Evolutionary conservation across 805 yeast species (phyloP).

Genomic region (Kuraishia piskuri): DNA sequence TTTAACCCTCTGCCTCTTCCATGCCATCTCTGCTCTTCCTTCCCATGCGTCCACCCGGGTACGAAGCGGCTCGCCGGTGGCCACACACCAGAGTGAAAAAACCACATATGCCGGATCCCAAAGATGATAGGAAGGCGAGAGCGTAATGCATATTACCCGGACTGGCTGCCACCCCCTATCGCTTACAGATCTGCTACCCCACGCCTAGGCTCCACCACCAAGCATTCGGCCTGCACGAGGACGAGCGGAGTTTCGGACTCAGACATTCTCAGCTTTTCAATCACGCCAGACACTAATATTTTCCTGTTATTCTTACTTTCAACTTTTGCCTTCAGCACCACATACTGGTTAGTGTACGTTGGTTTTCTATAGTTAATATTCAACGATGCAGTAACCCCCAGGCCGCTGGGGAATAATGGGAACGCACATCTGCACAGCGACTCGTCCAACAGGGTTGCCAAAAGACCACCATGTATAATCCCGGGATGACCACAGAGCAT

Average conservation of each 20-base stretch:
- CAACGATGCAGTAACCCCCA: slow-evolving; percentile 43
- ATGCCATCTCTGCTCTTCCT: neutral
- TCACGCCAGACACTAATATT: slow-evolving; percentile 1
- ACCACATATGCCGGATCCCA: neutral
- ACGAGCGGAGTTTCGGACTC: neutral
- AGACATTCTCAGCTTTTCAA: neutral
- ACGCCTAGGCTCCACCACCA: slow-evolving; percentile 3
- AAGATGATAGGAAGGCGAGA: neutral
- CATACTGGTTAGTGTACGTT: neutral
- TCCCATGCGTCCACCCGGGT: neutral
- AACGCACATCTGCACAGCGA: slow-evolving; percentile 43
- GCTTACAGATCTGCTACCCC: neutral
- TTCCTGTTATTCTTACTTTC: neutral
- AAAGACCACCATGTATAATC: slow-evolving; percentile 43
- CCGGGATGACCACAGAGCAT: slow-evolving; percentile 38
- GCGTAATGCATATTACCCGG: neutral
- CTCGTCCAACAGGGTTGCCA: slow-evolving; percentile 46
- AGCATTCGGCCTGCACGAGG: slow-evolving; percentile 1
- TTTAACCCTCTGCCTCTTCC: neutral
- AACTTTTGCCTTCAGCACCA: slow-evolving; percentile 2
- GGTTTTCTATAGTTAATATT: slow-evolving; percentile 30
- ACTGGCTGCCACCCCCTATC: neutral
- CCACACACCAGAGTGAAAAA: neutral
- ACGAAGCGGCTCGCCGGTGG: neutral
- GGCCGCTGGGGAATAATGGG: slow-evolving; percentile 33